Base-by-base conservation (phyloP, 805 yeast species). In the Suhomyces faveliae region DNA sequence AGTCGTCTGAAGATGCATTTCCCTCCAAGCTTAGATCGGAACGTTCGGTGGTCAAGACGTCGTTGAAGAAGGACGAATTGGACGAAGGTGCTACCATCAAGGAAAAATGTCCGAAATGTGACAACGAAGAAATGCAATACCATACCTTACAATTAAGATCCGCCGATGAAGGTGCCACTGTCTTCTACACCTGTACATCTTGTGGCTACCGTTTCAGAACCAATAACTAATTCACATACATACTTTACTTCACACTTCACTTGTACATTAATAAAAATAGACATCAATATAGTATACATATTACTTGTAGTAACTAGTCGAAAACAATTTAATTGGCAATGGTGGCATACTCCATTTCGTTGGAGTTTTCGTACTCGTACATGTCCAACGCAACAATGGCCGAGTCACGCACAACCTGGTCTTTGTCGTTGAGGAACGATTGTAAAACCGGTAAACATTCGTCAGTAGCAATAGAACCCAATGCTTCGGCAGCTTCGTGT, bases 91-190 rank as follows among this genome's bases (percentile, higher is more conserved):
- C 99, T 35, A 87, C 95, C 10, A 94, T 94, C 66, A 87, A 91
- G 66, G 99, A 94, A 68, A 91, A 87, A 63, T 94, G 99, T 77
- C 98, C 98, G n/a, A 83, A 91, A 68, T 94, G 99, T 80, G 97
- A 96, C 43, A 81, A 91, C 69, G 97, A 94, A 63, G 97, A 94
- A 69, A 95, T 95, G 99, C 91, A 85, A 65, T 94, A 92, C 66
- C 98, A 94, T 64, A 94, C 99, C 4, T 75, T 94, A 57, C 99
- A 94, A 70, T 78, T 94, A 59, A 84, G 99, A 72, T 87, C 96
- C 46, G 99, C 99, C 1, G 99, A 94, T 78, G 99, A 94, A 78
- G 99, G 99, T 78, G 96, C 99, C 23, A 94, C 99, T 8, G 98
- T 94, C 29, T 94, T 94, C 66, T 95, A 94, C 72, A 92, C 99